Percentiles rank a stretch among this genome's conserved stretches.
phyloP scores from a whole-genome alignment of 495 filamentous ascomycete genomes.

The Zalerion maritima region DNA sequence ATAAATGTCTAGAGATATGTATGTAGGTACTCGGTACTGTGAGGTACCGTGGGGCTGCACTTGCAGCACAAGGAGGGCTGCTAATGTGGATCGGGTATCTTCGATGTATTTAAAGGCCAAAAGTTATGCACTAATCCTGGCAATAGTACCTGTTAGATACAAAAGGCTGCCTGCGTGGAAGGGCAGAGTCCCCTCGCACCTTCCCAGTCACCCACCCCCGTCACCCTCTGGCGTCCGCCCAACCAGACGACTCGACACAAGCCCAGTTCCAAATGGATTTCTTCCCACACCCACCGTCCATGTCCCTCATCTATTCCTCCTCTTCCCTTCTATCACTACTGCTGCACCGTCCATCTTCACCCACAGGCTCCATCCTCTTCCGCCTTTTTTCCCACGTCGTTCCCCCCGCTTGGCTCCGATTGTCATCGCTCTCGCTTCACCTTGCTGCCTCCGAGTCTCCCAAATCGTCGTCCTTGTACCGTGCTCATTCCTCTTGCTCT shows the following conservation, averaged over 20 bases:
- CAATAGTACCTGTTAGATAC: too few relatives aligned
- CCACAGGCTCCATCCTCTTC: conserved; percentile 5
- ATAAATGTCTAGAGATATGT: too few relatives aligned
- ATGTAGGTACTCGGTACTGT: too few relatives aligned
- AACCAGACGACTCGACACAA: not conserved
- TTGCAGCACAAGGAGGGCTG: too few relatives aligned
- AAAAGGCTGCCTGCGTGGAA: too few relatives aligned
- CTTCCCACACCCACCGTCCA: conserved; percentile 8
- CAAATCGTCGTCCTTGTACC: too few relatives aligned
- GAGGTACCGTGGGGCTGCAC: too few relatives aligned
- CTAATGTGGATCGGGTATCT: too few relatives aligned
- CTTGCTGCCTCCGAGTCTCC: conserved; percentile 3
- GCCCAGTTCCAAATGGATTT: conserved; percentile 2
- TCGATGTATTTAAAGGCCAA: too few relatives aligned
- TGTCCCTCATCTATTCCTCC: conserved; percentile 13
- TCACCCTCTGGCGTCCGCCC: not conserved
- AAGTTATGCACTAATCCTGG: too few relatives aligned
- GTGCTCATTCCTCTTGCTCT: too few relatives aligned
- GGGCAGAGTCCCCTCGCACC: not conserved
- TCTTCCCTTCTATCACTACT: conserved; percentile 9
- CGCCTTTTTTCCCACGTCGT: conserved; percentile 1
- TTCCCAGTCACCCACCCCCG: not conserved
- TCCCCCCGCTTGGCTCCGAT: conserved; percentile 1
- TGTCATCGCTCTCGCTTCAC: conserved; percentile 2
- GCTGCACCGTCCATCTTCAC: conserved; percentile 5